Evolutionary conservation across 1,139 yeast species (phyloP).

Genomic region (Yueomyces sp.): DNA sequence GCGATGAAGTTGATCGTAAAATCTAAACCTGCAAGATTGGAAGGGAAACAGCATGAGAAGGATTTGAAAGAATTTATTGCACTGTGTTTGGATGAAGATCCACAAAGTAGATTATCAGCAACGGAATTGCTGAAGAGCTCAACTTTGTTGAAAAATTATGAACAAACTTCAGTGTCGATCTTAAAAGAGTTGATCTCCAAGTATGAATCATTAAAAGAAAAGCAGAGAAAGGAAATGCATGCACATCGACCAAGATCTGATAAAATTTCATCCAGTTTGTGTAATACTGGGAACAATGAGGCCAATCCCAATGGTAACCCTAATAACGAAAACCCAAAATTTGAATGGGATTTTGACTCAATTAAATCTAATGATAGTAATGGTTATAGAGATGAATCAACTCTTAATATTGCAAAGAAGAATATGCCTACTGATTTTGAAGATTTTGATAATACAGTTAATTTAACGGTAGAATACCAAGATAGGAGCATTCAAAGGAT

Average conservation of each 20-base stretch:
- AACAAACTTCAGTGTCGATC: neutral
- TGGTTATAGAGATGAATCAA: slow-evolving; percentile 2
- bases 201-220: neutral
- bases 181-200: neutral
- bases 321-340: neutral
- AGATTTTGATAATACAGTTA: no score
- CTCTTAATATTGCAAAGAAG: no score
- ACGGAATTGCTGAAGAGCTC: slow-evolving; percentile 59
- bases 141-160: slow-evolving; percentile 38
- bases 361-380: slow-evolving; percentile 57
- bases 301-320: neutral
- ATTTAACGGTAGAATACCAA: no score
- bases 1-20: slow-evolving; percentile 88
- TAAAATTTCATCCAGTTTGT: no score
- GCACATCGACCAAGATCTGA: no score
- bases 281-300: no score
- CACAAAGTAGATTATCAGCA: slow-evolving; percentile 74
- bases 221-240: neutral
- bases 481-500: no score
- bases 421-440: no score
- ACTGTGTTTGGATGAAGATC: slow-evolving; percentile 79
- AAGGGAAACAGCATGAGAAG: slow-evolving; percentile 71
- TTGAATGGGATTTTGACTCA: slow-evolving; percentile 66
- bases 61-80: slow-evolving; percentile 78
- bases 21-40: slow-evolving; percentile 83